Evolutionary conservation across 2,329 filamentous ascomycete genomes (phyloP), one percentile per base, ranked within the genome.

Genomic region (Calonectria ilicicola): DNA sequence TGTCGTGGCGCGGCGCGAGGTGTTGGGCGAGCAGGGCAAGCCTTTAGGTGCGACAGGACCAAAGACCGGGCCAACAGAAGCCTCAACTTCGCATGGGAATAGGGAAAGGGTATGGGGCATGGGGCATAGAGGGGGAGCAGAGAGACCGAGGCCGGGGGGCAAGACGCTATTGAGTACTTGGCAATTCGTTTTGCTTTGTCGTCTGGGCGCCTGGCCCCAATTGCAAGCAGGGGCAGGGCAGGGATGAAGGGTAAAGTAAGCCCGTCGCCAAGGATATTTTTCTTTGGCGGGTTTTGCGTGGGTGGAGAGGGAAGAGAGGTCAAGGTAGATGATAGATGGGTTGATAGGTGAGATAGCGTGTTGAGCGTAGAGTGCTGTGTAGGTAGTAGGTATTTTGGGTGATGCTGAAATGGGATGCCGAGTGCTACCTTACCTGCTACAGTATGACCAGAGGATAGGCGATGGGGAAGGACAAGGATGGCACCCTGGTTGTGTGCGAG

Each of bases 171-270:
- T 51, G 56, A 40, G 72, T 64, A 42, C 68, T 69, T 69, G 69
- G 64, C 72, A 72, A 74, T 64, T 62, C 67, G 69, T 47, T 76
- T 76, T 69, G 71, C 77, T 79, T 79, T 79, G 75, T 78, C 75
- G 73, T 68, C 75, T 77, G 75, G 75, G 72, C 74, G 72, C 74
- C 63, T 70, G 75, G 76, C 76, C 75, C 77, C 76, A 75, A 73
- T 74, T 69, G 67, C 53, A 65, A 69, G 73, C 74, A 78, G 77
- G 77, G 77, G 29, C 64, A 70, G 70, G 62, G 64, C 76, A 79
- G 69, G 75, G 77, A 76, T 69, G 65, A 62, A 72, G 60, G 62
- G 62, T 53, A 49, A 64, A 72, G 74, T 12, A 62, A 72, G 68
- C 49, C 65, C 67, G 63, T 44, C 35, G 74, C 74, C 75, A 78